Evolutionary conservation across 495 filamentous ascomycete species (phyloP).

Genomic region (Neurospora africana): DNA sequence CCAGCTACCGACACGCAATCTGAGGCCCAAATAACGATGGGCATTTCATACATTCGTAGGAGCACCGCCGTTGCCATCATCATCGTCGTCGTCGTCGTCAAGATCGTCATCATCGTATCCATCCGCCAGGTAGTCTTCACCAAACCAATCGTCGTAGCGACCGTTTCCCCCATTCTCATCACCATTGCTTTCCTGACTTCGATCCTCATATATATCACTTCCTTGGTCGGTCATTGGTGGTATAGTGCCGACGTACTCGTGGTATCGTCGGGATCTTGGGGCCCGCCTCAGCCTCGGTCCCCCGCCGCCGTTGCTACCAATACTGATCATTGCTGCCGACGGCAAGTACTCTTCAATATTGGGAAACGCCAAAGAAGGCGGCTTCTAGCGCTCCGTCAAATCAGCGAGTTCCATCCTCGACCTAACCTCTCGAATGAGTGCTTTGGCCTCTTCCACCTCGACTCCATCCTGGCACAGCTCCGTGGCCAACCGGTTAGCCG

Average conservation of each 20-base stretch:
- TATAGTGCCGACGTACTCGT: background rate
- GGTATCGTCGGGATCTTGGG: background rate
- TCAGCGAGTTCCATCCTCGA: conserved; percentile 57
- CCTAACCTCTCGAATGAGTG: conserved; percentile 78
- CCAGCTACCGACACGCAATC: background rate
- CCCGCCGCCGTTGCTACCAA: background rate
- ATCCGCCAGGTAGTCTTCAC: background rate
- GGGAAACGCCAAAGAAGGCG: conserved; percentile 4
- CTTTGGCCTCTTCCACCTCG: conserved; percentile 97
- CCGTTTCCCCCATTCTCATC: background rate
- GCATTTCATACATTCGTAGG: background rate
- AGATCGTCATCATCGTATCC: background rate
- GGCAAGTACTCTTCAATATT: background rate
- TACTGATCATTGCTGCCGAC: background rate
- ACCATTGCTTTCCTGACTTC: background rate
- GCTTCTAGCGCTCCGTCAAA: conserved; percentile 21
- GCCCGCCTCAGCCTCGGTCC: background rate
- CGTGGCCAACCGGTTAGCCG: conserved; percentile 70
- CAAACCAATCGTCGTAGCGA: background rate
- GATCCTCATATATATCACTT: background rate
- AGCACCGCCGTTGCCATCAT: background rate
- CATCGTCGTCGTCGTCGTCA: background rate
- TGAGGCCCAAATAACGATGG: background rate
- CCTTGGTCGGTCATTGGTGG: background rate
- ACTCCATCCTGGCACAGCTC: conserved; percentile 94